Evolutionary conservation across 2,329 filamentous ascomycete genomes (phyloP), one percentile per base, ranked within the genome.

Genomic region (Aspergillus sp.): DNA sequence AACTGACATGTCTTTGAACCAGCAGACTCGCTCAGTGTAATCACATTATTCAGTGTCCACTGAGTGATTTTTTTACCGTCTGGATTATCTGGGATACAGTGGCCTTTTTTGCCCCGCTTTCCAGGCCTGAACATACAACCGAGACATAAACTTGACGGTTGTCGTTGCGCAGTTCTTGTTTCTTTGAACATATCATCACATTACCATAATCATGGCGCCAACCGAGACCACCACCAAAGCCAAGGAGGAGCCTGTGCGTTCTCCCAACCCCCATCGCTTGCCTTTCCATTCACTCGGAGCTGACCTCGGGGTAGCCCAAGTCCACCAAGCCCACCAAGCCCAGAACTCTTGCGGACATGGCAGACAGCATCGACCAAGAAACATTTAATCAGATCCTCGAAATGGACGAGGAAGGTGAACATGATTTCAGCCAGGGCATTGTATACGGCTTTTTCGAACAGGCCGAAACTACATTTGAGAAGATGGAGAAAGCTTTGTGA

Each of bases 311-410:
- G 34, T 41, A 41, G 34, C 34, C 11, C 34, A 41, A 41, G 34
- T 11, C 34, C 34, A 41, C 11, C 15, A 41, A 48, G 15, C 66
- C 79, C 76, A 74, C 80, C 78, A 80, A 82, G 69, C 58, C 54
- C 11, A 66, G 53, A 34, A 82, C 78, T 64, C 76, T 87, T 71
- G 82, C 83, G 62, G 86, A 91, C 63, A 86, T 92, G 67, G 88
- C 87, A 62, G 91, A 95, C 67, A 84, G 84, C 74, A 89, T 99
- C 78, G 94, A 98, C 77, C 80, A 83, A 64, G 76, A 79, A 59
- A 96, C 93, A 60, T 99, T 99, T 72, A 88, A 89, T 71, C 95
- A 98, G 82, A 98, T 99, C 76, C 87, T 98, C 65, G 95, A 98
- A 79, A 97, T 99, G 94, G 95, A 99, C 77, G 95, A 98, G 66